phyloP scores from a whole-genome alignment of 805 yeast genomes.

The Candida suzukii region DNA sequence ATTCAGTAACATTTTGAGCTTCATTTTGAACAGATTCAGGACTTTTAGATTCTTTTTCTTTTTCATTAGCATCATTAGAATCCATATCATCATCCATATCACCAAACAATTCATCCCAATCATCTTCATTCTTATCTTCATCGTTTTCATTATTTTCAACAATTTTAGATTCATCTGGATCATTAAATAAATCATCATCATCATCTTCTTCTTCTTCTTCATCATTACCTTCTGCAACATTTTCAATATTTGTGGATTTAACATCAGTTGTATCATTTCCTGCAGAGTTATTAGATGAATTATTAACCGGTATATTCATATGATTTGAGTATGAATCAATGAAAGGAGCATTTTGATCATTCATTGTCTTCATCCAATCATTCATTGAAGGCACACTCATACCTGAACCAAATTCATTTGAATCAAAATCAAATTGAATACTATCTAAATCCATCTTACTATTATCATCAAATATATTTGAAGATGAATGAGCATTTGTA shows the following conservation, averaged over 20 bases:
- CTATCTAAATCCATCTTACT: slow-evolving; percentile 11
- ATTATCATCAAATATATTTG: slow-evolving; percentile 8
- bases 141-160: slow-evolving; percentile 5
- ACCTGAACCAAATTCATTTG: neutral
- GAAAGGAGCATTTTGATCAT: neutral
- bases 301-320: slow-evolving; percentile 1
- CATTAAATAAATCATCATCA: slow-evolving; percentile 18
- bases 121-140: slow-evolving; percentile 7
- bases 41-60: slow-evolving; percentile 3
- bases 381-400: neutral
- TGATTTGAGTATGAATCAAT: neutral
- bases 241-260: neutral
- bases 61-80: slow-evolving; percentile 6
- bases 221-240: neutral
- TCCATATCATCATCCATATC: slow-evolving; percentile 8
- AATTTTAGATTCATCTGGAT: slow-evolving; percentile 11
- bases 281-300: neutral
- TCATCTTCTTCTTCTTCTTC: neutral
- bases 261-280: neutral
- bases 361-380: slow-evolving; percentile 1
- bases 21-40: slow-evolving; percentile 5
- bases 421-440: neutral
- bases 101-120: slow-evolving; percentile 25
- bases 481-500: neutral
- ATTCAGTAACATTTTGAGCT: slow-evolving; percentile 2